Base-by-base conservation (phyloP, 305 asterid species). In the Fraxinus xanthoxyloides region DNA sequence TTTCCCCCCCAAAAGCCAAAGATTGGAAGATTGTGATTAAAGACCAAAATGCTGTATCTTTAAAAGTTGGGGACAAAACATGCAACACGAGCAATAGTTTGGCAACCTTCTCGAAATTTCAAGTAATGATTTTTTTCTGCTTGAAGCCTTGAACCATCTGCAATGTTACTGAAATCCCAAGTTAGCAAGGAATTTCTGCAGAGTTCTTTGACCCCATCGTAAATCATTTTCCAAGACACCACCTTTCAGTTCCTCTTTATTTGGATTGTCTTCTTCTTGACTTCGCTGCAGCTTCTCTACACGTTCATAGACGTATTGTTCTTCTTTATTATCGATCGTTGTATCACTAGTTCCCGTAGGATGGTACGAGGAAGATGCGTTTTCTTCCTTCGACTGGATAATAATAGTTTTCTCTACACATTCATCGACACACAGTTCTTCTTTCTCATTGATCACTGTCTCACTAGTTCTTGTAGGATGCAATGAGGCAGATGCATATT, bases 171-270 rank as follows among this genome's bases (percentile, higher is more conserved):
- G 70, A 75, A 90, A 86, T 63, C 98, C 94, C 30, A 93, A 80
- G 82, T 75, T 85, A 32, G 87, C 84, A 63, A 93, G 91, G 82
- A 95, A 84, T 65, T 90, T 91, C 82, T 81, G 85, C 43, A 95
- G 81, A 3, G 92, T 85, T 84, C 85, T 86, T 87, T 85, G 86
- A 78, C 97, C 93, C 97, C 99, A 90, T 70, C 86, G 87, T 65
- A 88, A 21, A 72, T 89, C 89, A 5, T 4, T 30, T 30, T 30
- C 32, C 32, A 30, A 30, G 36, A 90, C 82, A 70, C 36, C 35
- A 17, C 56, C 79, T 31, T 84, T 79, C 70, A 21, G n/a, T 72
- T 73, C 70, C 79, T 79, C 79, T 1, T 36, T 67, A 43, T 17
- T 28, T 13, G 46, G 38, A 80, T 35, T 79, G 65, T 38, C 63